Evolutionary conservation across 179 eudicot species (phyloP).

Genomic region (Sideroxylon spinosum): DNA sequence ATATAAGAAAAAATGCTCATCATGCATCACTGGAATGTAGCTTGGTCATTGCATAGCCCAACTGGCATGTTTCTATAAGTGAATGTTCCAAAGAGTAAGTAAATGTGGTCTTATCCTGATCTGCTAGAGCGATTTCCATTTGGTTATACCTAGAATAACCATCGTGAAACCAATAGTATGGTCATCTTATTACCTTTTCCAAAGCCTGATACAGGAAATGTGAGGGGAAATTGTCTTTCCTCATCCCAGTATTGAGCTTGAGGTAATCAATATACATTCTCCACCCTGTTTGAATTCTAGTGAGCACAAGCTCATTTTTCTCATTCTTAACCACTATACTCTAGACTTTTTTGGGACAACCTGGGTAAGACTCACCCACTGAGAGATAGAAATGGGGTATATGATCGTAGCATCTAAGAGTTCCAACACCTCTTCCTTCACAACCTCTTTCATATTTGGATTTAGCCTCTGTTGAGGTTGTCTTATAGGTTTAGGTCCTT

Average conservation of each 20-base stretch:
- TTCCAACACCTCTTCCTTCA: not conserved
- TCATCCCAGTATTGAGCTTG: not conserved
- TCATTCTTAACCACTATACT: not conserved
- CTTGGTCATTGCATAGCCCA: no score
- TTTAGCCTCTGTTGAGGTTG: not conserved
- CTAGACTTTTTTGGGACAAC: not conserved
- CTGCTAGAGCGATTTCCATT: not conserved
- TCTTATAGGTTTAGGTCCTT: no score
- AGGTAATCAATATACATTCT: not conserved
- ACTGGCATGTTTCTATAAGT: not conserved
- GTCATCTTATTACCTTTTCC: not conserved
- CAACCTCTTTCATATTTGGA: not conserved
- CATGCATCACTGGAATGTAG: not conserved
- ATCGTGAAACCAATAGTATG: not conserved
- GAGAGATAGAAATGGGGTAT: not conserved
- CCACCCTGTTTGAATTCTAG: not conserved
- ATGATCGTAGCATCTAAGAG: not conserved
- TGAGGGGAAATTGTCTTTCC: not conserved
- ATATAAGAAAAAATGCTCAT: no score
- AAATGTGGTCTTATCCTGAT: constrained; percentile 1
- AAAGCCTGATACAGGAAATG: not conserved
- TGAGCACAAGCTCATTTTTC: not conserved
- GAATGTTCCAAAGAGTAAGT: not conserved
- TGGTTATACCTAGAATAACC: not conserved
- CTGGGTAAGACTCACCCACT: constrained; percentile 2